A percentile compares a stretch with the other conserved stretches of the same genome.
These are phyloP conservation scores for Samsoniella hepiali DNA, from an alignment of 2,329 filamentous ascomycete species.

Conservation along the genomic window DNA sequence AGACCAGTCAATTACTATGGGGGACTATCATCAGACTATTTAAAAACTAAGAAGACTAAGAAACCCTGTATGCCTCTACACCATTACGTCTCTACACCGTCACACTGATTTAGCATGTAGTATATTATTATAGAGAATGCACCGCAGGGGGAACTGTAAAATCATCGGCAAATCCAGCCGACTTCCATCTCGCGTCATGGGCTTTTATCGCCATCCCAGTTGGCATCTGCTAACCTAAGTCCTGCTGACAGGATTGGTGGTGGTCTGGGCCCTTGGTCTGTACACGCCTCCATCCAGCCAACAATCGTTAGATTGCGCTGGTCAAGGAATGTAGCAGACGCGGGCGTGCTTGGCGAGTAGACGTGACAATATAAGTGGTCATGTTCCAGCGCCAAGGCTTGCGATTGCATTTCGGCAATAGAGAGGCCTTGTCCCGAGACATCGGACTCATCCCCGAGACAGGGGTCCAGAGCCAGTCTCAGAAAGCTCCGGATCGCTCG, in stretches of 20 bases:
- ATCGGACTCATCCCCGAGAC: neutral
- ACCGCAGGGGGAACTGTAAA: constrained; percentile 16
- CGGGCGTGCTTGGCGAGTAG: neutral
- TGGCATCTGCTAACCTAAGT: constrained; percentile 20
- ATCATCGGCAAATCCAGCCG: constrained; percentile 20
- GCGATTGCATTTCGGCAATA: constrained; percentile 9
- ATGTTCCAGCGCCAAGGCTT: neutral
- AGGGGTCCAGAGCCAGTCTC: neutral
- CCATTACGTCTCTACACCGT: constrained; percentile 13
- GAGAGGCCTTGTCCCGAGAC: neutral
- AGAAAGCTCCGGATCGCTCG: neutral
- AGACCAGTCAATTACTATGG: constrained; percentile 14
- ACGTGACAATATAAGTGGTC: neutral
- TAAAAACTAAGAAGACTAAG: neutral
- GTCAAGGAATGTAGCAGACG: neutral
- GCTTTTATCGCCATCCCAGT: constrained; percentile 21
- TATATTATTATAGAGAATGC: constrained; percentile 18
- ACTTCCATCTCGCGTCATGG: constrained; percentile 20
- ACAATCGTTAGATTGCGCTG: neutral
- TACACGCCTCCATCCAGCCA: neutral
- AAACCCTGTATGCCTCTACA: neutral
- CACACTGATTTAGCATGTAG: constrained; percentile 15
- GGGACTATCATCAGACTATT: constrained; percentile 1
- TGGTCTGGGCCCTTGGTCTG: constrained; percentile 1
- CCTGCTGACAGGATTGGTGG: constrained; percentile 11